phyloP scores from a whole-genome alignment of 2,329 filamentous ascomycete species.

The Zymoseptoria passerinii region DNA sequence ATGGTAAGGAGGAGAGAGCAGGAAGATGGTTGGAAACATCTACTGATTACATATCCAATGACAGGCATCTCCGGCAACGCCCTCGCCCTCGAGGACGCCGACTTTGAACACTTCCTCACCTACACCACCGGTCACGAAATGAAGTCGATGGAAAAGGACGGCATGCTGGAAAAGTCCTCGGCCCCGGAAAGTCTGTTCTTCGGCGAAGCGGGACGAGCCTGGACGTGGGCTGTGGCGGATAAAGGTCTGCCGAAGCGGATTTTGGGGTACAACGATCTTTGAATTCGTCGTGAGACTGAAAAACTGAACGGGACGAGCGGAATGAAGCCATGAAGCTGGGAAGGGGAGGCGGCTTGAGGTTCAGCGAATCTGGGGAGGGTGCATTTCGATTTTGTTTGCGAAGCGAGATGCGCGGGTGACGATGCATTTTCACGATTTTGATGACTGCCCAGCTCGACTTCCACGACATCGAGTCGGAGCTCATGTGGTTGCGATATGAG shows the following conservation, averaged over 20 bases:
- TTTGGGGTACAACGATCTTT: slow-evolving; percentile 45
- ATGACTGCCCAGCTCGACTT: background rate
- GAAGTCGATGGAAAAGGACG: slow-evolving; percentile 45
- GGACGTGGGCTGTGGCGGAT: slow-evolving; percentile 38
- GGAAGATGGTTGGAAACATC: background rate
- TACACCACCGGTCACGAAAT: slow-evolving; percentile 51
- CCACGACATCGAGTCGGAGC: background rate
- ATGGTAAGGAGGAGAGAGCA: slow-evolving; percentile 29
- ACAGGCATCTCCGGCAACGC: slow-evolving; percentile 54
- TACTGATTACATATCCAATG: slow-evolving; percentile 19
- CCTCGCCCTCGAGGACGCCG: slow-evolving; percentile 43
- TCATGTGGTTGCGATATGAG: background rate
- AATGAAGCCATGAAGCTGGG: too few relatives aligned
- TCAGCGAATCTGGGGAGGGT: too few relatives aligned
- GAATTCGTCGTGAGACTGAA: slow-evolving; percentile 7
- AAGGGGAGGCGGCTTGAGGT: too few relatives aligned
- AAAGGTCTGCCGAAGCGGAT: slow-evolving; percentile 39
- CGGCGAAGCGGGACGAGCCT: slow-evolving; percentile 34
- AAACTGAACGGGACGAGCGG: background rate
- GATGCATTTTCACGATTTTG: background rate
- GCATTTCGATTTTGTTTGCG: background rate
- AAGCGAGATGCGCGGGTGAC: background rate
- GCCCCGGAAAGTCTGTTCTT: slow-evolving; percentile 45
- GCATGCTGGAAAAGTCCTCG: slow-evolving; percentile 44
- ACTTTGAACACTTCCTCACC: slow-evolving; percentile 50